Conservation (phyloP, 371 early-diverging fungal genomes). For the Haplosporangium sp. region DNA sequence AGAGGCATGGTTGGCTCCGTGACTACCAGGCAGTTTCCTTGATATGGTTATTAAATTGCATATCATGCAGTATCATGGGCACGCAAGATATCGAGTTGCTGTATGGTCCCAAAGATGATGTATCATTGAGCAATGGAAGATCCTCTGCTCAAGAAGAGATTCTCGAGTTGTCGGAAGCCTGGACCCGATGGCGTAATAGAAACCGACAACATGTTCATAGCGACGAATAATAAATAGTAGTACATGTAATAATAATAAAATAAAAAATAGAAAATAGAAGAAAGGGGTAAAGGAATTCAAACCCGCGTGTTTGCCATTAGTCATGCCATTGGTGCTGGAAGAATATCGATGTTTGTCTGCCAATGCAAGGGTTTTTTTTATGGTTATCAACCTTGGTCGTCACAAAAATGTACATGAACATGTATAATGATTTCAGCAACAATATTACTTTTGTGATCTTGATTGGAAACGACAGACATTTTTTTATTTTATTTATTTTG, state of each 20-base stretch:
- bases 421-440: too few species aligned
- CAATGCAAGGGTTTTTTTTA: too few species aligned
- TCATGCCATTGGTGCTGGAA: too few species aligned
- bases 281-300: too few species aligned
- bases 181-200: not conserved
- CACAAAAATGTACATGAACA: too few species aligned
- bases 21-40: conserved; percentile 38
- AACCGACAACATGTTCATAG: not conserved
- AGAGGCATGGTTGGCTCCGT: conserved; percentile 43
- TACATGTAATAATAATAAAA: not conserved
- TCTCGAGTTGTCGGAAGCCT: not conserved
- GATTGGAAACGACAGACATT: not conserved
- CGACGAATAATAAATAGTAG: not conserved
- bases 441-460: not conserved
- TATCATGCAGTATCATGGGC: conserved; percentile 41
- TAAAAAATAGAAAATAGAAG: not conserved
- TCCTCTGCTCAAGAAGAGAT: not conserved
- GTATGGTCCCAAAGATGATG: conserved; percentile 5
- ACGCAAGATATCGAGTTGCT: conserved; percentile 20
- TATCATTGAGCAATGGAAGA: not conserved
- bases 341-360: too few species aligned
- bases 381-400: too few species aligned
- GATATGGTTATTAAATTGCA: conserved; percentile 42
- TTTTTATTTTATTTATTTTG: not conserved
- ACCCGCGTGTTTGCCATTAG: too few species aligned